Evolutionary conservation across 2,329 filamentous ascomycete species (phyloP).

Genomic region (Botrytis porri): DNA sequence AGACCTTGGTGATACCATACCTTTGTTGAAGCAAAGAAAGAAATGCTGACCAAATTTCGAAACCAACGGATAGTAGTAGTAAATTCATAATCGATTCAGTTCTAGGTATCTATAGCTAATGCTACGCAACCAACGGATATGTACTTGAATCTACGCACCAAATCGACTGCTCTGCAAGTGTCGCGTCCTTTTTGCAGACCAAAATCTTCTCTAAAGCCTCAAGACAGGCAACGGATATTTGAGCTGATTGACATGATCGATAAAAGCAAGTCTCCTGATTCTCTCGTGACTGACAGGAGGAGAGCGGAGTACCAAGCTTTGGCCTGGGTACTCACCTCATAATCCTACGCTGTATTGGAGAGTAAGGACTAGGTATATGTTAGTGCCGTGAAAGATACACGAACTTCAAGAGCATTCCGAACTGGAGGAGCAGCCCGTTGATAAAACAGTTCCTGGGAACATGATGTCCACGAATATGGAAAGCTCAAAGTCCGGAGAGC

Average conservation of each 20-base stretch:
- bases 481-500: neutral
- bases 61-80: neutral
- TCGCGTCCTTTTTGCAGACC: neutral
- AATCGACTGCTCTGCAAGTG: neutral
- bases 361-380: neutral
- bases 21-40: neutral
- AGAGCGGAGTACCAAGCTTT: neutral
- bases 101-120: too few relatives aligned
- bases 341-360: neutral
- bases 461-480: neutral
- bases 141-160: neutral
- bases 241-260: neutral
- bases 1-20: neutral
- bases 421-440: neutral
- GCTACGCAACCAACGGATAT: neutral
- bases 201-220: neutral
- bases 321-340: neutral
- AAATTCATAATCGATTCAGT: too few relatives aligned
- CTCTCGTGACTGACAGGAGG: neutral
- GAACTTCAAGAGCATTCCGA: neutral
- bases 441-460: neutral
- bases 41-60: neutral
- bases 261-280: neutral
- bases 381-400: neutral
- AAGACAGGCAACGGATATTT: neutral